Conservation (phyloP, 306 rosid species). For the Corylus avellana region DNA sequence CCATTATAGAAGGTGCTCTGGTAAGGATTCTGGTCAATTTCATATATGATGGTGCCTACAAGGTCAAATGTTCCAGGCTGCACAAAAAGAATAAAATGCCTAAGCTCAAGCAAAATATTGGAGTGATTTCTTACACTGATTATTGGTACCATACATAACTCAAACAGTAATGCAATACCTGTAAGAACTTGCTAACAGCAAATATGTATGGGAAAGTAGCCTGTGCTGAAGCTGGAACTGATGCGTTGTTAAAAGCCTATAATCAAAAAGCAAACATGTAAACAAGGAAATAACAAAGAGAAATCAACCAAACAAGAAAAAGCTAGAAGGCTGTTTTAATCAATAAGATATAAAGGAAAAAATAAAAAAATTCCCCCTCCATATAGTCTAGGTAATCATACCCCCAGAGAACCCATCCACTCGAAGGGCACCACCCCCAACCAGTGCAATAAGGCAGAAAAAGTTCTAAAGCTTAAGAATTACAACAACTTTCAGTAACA, state of each 20-base stretch:
- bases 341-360: neutral
- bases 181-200: constrained; percentile 87
- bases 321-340: neutral
- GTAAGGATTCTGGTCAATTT: constrained; percentile 74
- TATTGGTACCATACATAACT: constrained; percentile 4
- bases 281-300: constrained; percentile 8
- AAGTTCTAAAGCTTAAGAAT: neutral
- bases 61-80: constrained; percentile 95
- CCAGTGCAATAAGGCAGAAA: neutral
- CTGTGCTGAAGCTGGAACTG: constrained; percentile 75
- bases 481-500: neutral
- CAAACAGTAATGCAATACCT: constrained; percentile 50
- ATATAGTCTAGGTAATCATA: neutral
- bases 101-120: constrained; percentile 4
- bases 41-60: constrained; percentile 74
- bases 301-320: neutral
- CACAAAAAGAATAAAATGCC: constrained; percentile 30
- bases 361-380: neutral
- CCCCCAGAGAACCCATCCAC: neutral
- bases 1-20: constrained; percentile 85
- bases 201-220: constrained; percentile 86
- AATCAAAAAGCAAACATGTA: constrained; percentile 24
- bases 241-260: constrained; percentile 72
- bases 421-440: neutral
- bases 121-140: constrained; percentile 14